These are phyloP conservation scores for Colletotrichum limetticola DNA, from an alignment of 2,329 filamentous ascomycete species.

Conservation along the genomic window DNA sequence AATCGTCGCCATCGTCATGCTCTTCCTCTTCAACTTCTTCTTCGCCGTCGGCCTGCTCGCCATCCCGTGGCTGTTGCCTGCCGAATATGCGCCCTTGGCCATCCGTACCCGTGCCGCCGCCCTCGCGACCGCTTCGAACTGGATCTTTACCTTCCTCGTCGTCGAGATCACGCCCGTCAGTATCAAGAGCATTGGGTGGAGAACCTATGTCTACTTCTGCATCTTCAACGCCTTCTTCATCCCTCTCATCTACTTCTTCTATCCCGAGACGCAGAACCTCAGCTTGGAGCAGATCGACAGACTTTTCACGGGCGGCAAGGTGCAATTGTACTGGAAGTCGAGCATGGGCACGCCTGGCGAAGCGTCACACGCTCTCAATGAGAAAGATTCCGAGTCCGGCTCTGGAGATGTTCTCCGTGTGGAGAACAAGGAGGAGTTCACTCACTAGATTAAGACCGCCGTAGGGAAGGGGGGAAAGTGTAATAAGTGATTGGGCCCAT, in stretches of 20 bases:
- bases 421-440: conserved; percentile 20
- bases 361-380: background rate
- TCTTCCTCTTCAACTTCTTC: conserved; percentile 56
- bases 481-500: background rate
- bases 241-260: conserved; percentile 59
- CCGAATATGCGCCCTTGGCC: conserved; percentile 54
- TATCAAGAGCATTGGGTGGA: conserved; percentile 49
- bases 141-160: conserved; percentile 48
- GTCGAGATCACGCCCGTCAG: conserved; percentile 51
- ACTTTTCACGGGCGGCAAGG: conserved; percentile 47
- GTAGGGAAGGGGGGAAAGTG: background rate
- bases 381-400: conserved; percentile 29
- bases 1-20: conserved; percentile 56
- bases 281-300: conserved; percentile 61
- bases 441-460: background rate
- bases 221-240: conserved; percentile 51
- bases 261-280: conserved; percentile 59
- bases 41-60: conserved; percentile 53
- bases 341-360: conserved; percentile 46
- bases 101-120: conserved; percentile 51
- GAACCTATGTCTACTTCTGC: conserved; percentile 51
- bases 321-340: conserved; percentile 44
- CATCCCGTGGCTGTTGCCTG: conserved; percentile 52
- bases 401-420: conserved; percentile 30
- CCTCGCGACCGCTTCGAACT: conserved; percentile 51